Conservation (phyloP, 2,329 filamentous ascomycete species). For the Penicillium fuscoglaucum region DNA sequence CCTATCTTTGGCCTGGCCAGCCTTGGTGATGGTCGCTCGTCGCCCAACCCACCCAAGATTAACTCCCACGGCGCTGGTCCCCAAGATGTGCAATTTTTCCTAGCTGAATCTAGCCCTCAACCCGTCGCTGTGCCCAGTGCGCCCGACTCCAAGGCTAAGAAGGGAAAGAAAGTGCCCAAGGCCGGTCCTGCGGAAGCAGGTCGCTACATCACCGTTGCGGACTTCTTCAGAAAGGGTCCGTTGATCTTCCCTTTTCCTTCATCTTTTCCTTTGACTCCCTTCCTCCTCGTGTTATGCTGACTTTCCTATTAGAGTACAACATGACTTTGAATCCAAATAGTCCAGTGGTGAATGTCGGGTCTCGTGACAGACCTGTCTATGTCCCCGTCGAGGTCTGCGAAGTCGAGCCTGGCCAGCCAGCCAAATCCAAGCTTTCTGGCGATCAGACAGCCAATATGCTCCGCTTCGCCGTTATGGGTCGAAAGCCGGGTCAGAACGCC, state of each 20-base stretch:
- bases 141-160: conserved; percentile 29
- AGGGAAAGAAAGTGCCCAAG: conserved; percentile 27
- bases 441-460: conserved; percentile 70
- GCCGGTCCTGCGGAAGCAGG: conserved; percentile 35
- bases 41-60: conserved; percentile 40
- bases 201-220: conserved; percentile 53
- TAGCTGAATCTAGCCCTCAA: conserved; percentile 33
- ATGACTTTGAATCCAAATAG: conserved; percentile 43
- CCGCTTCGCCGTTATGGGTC: conserved; percentile 61
- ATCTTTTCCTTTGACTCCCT: not conserved
- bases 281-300: not conserved
- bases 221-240: conserved; percentile 52
- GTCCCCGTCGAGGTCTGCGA: conserved; percentile 66
- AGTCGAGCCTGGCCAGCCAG: conserved; percentile 64
- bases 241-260: not conserved
- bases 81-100: conserved; percentile 57
- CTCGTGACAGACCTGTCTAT: conserved; percentile 57
- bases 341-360: conserved; percentile 69
- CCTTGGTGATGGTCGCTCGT: conserved; percentile 36
- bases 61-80: conserved; percentile 49
- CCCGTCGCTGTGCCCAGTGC: conserved; percentile 6
- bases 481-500: conserved; percentile 66
- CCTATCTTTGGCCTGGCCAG: conserved; percentile 50
- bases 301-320: conserved; percentile 28
- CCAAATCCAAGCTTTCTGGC: conserved; percentile 59